A percentile compares a stretch with the other conserved stretches of the same genome.
phyloP scores from a whole-genome alignment of 352 stramenopile genomes.

The Phytophthora sp. region DNA sequence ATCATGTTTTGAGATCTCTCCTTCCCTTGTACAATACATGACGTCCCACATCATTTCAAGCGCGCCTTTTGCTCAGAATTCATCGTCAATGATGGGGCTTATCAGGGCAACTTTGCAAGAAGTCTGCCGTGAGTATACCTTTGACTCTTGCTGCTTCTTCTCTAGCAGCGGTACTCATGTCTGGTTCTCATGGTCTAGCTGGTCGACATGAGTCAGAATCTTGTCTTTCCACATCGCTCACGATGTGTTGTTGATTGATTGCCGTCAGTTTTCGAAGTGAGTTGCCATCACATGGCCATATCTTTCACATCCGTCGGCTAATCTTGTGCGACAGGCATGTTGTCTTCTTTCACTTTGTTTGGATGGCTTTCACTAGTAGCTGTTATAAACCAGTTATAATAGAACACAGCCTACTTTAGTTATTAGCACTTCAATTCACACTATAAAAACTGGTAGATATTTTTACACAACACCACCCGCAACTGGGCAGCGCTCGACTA shows the following conservation, averaged over 20 bases:
- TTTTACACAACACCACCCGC: too few relatives aligned
- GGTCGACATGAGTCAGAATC: conserved; percentile 20
- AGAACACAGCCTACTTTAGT: too few relatives aligned
- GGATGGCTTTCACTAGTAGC: too few relatives aligned
- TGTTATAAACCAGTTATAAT: too few relatives aligned
- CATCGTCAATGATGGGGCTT: too few relatives aligned
- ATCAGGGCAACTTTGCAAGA: conserved; percentile 6
- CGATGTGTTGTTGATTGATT: conserved; percentile 8
- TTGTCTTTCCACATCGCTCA: conserved; percentile 32
- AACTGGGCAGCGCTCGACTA: too few relatives aligned
- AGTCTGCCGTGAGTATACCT: conserved; percentile 20
- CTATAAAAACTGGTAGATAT: too few relatives aligned
- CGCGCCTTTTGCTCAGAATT: not conserved
- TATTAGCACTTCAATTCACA: too few relatives aligned
- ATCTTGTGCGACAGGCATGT: not conserved
- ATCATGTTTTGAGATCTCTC: conserved; percentile 19
- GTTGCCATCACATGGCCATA: not conserved
- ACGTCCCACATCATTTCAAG: conserved; percentile 8
- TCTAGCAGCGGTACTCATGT: conserved; percentile 18
- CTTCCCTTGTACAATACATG: conserved; percentile 9
- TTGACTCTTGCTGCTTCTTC: conserved; percentile 17
- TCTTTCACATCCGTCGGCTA: not conserved
- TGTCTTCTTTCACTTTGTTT: too few relatives aligned
- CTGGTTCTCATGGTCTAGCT: conserved; percentile 21
- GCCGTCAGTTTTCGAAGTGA: conserved; percentile 17